Conservation (phyloP, 2,329 filamentous ascomycete genomes). For the Chaetothyriales sp. region DNA sequence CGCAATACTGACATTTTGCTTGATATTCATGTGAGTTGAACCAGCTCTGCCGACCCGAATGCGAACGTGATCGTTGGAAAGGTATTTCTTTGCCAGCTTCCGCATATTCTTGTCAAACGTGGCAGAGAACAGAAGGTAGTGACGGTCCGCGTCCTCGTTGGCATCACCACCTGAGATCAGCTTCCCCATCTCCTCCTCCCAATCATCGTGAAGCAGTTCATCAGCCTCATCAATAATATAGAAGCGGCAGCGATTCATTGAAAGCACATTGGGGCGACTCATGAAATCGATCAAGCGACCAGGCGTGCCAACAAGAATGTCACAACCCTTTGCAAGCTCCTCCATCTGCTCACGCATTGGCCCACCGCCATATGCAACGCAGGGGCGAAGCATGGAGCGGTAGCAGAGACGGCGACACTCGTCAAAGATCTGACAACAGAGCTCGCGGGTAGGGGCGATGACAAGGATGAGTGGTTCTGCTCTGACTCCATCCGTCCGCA, state of each 20-base stretch:
- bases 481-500: constrained; percentile 40
- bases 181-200: constrained; percentile 59
- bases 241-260: constrained; percentile 62
- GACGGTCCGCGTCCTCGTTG: constrained; percentile 60
- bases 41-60: constrained; percentile 81
- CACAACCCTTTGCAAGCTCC: constrained; percentile 71
- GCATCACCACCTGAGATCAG: constrained; percentile 67
- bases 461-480: constrained; percentile 83
- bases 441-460: constrained; percentile 73
- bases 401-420: constrained; percentile 89
- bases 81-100: constrained; percentile 60
- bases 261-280: constrained; percentile 52
- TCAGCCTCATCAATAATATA: constrained; percentile 88
- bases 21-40: constrained; percentile 68
- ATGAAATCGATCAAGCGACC: constrained; percentile 81
- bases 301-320: constrained; percentile 76
- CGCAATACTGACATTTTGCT: constrained; percentile 43
- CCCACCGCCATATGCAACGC: constrained; percentile 75
- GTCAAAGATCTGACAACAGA: constrained; percentile 90
- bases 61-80: constrained; percentile 60
- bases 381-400: constrained; percentile 83
- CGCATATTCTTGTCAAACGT: constrained; percentile 78
- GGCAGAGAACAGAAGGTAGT: constrained; percentile 77
- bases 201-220: constrained; percentile 71
- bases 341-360: constrained; percentile 55